Base-by-base conservation (phyloP, 225 moss, liverwort and hornwort genomes). In the Sphagnum tenellum region DNA sequence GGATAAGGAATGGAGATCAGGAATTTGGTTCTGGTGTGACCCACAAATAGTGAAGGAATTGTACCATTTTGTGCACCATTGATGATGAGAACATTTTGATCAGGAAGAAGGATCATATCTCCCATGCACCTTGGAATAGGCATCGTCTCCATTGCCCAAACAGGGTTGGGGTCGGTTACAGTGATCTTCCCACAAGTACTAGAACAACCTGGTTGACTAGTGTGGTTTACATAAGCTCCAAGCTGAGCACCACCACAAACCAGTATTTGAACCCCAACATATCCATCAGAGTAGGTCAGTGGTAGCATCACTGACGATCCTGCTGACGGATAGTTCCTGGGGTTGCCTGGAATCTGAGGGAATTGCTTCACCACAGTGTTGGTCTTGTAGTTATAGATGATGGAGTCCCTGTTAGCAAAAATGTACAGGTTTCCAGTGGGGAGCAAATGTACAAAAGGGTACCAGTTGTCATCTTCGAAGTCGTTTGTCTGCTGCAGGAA, bases 301-400 rank as follows among this genome's bases (percentile, higher is more conserved):
- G 89, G 89, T 5, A 94, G 65, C 82, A 94, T 57, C 13, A 94
- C 91, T 0, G 91, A 89, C 1, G 85, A 85, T 2, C 91, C 94
- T 0, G 82, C 82, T 0, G 89, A 83, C 1, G 91, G 91, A 9
- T 94, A 94, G 13, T 91, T 94, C 2, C 91, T 71, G 2, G 91
- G 87, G 63, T 83, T 85, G 4, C 86, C 89, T 0, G 76, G 79
- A 14, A 91, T 74, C 0, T 3, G 65, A 1, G 86, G 82, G 48
- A 78, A 71, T 0, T 4, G 69, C 58, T 45, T 78, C 12, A 74
- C 9, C 10, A 91, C 83, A 4, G 3, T 44, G 48, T 89, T 61
- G 59, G 6, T 73, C 10, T 64, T 63, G 65, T 91, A 89, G 63
- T 91, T 70, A 11, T 85, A 76, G 2, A 82, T 74, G 45, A 94